Evolutionary conservation across 2,329 filamentous ascomycete species (phyloP).

Genomic region (Ophiostoma populinum): DNA sequence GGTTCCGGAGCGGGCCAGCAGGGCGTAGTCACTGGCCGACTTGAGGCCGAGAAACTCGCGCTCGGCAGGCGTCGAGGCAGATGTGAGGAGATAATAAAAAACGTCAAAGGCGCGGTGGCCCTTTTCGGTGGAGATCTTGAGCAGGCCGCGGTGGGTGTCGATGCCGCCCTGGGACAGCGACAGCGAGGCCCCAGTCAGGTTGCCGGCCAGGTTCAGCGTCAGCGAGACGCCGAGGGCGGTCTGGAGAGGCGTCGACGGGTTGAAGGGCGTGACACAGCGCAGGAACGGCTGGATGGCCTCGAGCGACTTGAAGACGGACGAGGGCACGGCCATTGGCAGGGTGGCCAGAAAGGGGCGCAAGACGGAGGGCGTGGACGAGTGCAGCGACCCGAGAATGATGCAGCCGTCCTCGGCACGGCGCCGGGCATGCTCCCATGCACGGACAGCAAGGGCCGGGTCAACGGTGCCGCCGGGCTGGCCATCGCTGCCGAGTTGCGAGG

Average conservation of each 20-base stretch:
- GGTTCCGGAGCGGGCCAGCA: slow-evolving; percentile 70
- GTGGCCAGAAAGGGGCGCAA: slow-evolving; percentile 65
- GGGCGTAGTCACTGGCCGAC: slow-evolving; percentile 54
- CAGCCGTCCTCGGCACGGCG: slow-evolving; percentile 90
- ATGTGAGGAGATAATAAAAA: slow-evolving; percentile 90
- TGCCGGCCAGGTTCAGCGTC: slow-evolving; percentile 65
- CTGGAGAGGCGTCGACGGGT: slow-evolving; percentile 69
- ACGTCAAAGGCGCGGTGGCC: slow-evolving; percentile 92
- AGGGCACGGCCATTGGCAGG: slow-evolving; percentile 64
- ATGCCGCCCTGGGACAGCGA: slow-evolving; percentile 77
- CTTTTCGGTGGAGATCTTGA: slow-evolving; percentile 60
- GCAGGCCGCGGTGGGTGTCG: slow-evolving; percentile 62
- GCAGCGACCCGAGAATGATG: slow-evolving; percentile 73
- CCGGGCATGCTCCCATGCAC: slow-evolving; percentile 92
- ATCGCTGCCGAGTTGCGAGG: slow-evolving; percentile 50
- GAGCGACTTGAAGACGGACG: slow-evolving; percentile 59
- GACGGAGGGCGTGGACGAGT: slow-evolving; percentile 73
- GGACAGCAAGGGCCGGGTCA: slow-evolving; percentile 57
- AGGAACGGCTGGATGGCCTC: slow-evolving; percentile 74
- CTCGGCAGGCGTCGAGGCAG: slow-evolving; percentile 76
- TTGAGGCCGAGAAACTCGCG: slow-evolving; percentile 75
- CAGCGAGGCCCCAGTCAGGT: slow-evolving; percentile 56
- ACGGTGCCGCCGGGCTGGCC: slow-evolving; percentile 60
- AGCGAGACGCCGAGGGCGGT: slow-evolving; percentile 66
- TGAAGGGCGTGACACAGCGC: slow-evolving; percentile 71